Evolutionary conservation across 73 alveolate genomes (phyloP), one percentile per base, ranked within the genome.

Genomic region (Paramecium tetraurelia): DNA sequence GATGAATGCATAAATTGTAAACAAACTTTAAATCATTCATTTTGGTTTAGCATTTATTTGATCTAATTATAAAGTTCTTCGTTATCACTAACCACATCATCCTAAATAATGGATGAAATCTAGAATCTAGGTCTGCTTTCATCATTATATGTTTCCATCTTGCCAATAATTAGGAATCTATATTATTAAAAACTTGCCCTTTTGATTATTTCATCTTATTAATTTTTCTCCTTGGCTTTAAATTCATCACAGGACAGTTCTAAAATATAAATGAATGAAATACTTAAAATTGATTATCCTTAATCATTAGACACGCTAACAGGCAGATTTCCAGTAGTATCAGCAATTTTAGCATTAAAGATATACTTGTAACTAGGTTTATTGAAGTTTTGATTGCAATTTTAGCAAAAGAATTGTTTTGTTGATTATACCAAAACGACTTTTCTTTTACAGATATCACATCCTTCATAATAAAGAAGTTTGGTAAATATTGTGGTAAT

Each of bases 71-170:
- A 22, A 16, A 72, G 18, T 21, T 20, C 59, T 72, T 36, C 36
- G 10, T 35, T 72, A 5, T 72, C 86, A 9, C 40, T 12, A 9
- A 20, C 3, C 4, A 16, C 38, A 33, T 72, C 59, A 35, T 72
- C 86, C 18, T 31, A 21, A 0, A 72, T 36, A 16, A 33, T 36
- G 10, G 35, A 16, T 29, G 16, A 20, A 8, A 72, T 18, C 18
- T 31, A 36, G 24, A 29, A 40, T 72, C 21, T 31, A 36, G 86
- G 38, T 72, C 41, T 72, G 4, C 8, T 5, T 72, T 72, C 36
- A 10, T 43, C 86, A 36, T 72, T 36, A 35, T 72, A 72, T 40
- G 40, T 43, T 72, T 72, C 86, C 53, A 72, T 72, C 59, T 72
- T 36, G 16, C 36, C 59, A 16, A 72, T 21, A 72, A 72, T 38